A percentile compares a stretch with the other conserved stretches of the same genome.
These are phyloP conservation scores for Plasmodium yoelii DNA, from an alignment of 169 alveolate genomes.

Conservation along the genomic window DNA sequence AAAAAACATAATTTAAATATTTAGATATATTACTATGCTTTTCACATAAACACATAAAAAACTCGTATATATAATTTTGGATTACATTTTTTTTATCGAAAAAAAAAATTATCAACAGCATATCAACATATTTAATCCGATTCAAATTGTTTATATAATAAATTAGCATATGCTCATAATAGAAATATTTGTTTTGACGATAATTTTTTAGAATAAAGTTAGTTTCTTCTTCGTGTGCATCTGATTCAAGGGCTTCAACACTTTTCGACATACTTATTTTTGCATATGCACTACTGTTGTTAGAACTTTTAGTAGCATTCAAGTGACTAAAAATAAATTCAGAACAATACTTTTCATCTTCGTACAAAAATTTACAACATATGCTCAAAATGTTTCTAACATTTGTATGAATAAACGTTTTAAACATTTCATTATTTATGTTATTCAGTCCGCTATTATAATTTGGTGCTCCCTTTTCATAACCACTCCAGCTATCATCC, in stretches of 20 bases:
- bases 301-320: background rate
- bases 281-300: background rate
- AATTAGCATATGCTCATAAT: slow-evolving; percentile 22
- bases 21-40: slow-evolving; percentile 5
- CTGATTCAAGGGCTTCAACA: background rate
- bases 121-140: slow-evolving; percentile 32
- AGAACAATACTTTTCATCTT: slow-evolving; percentile 28
- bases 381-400: slow-evolving; percentile 29
- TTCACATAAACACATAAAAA: slow-evolving; percentile 46
- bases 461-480: background rate
- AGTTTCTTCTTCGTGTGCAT: slow-evolving; percentile 9
- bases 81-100: slow-evolving; percentile 28
- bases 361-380: slow-evolving; percentile 38
- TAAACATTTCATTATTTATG: slow-evolving; percentile 10
- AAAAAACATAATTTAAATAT: slow-evolving; percentile 1
- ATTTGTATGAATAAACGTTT: slow-evolving; percentile 22
- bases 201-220: slow-evolving; percentile 6
- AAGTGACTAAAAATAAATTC: slow-evolving; percentile 10
- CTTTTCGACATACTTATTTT: background rate
- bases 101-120: slow-evolving; percentile 32
- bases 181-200: slow-evolving; percentile 27
- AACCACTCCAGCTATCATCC: slow-evolving; percentile 1
- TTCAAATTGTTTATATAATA: slow-evolving; percentile 40
- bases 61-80: slow-evolving; percentile 30
- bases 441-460: background rate